These are phyloP conservation scores for Cyclotella distinguenda DNA, from an alignment of 108 stramenopile species.

Conservation along the genomic window DNA sequence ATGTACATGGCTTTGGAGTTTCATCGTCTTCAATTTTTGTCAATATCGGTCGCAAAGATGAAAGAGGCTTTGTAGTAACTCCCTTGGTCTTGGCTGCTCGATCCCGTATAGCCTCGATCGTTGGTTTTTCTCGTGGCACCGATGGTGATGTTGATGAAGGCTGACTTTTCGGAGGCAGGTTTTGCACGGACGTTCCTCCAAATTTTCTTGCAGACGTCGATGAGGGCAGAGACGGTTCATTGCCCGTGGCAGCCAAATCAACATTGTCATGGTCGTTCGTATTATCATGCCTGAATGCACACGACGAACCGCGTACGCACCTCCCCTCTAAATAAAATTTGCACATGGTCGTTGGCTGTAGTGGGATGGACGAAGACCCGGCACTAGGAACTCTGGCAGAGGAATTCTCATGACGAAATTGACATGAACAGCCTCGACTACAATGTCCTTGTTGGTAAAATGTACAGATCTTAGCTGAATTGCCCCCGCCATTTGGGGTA, in stretches of 20 bases:
- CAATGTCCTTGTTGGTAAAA: conserved; percentile 14
- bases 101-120: conserved; percentile 20
- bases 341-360: conserved; percentile 3
- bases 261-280: conserved; percentile 3
- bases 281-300: conserved; percentile 18
- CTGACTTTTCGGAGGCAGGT: no score
- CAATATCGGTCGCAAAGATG: neutral
- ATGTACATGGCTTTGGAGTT: no score
- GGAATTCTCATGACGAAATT: conserved; percentile 8
- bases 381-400: neutral
- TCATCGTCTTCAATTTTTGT: neutral
- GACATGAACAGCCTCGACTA: conserved; percentile 16
- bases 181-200: no score
- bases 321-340: conserved; percentile 13
- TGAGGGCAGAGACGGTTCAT: neutral
- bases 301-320: conserved; percentile 13
- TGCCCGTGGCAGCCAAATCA: neutral
- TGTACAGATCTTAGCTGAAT: conserved; percentile 10
- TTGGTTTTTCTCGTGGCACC: conserved; percentile 16
- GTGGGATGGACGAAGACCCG: neutral
- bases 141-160: conserved; percentile 1
- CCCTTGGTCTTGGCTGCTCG: conserved; percentile 12
- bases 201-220: no score
- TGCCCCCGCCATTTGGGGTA: neutral
- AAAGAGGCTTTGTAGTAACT: neutral